Evolutionary conservation across 192 early-diverging fungal species (phyloP).

Genomic region (Gonapodya prolifera): DNA sequence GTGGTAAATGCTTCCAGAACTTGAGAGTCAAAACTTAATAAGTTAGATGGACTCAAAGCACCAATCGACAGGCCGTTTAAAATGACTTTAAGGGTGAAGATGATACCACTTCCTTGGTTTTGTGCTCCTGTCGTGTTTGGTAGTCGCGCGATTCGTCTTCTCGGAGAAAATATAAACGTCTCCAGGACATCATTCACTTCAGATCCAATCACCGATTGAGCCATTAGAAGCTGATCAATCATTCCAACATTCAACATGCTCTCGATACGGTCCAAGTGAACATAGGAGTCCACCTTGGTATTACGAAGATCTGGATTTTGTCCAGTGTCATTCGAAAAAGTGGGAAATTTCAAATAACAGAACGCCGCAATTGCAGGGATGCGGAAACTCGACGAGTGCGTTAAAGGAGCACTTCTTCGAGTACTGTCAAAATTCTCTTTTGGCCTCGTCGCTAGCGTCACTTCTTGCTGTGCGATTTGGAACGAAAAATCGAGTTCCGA

Average conservation of each 20-base stretch:
- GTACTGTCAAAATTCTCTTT: constrained; percentile 12
- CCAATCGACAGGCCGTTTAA: constrained; percentile 44
- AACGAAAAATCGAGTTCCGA: constrained; percentile 27
- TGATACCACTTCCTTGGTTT: constrained; percentile 10
- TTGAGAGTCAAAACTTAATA: constrained; percentile 45
- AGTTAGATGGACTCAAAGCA: constrained; percentile 44
- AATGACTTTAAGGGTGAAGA: constrained; percentile 46
- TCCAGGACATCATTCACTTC: constrained; percentile 67
- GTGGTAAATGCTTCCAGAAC: constrained; percentile 42
- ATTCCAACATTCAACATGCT: constrained; percentile 48
- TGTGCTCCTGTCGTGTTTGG: neutral
- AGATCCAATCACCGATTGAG: constrained; percentile 56
- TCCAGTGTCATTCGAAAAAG: neutral
- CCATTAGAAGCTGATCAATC: constrained; percentile 65
- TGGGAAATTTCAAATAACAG: neutral
- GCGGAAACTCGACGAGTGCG: constrained; percentile 24
- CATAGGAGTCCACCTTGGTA: neutral
- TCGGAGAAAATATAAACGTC: constrained; percentile 34
- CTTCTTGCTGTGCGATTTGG: constrained; percentile 34
- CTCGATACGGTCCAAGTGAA: constrained; percentile 38
- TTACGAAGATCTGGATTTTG: neutral
- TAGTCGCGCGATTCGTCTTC: constrained; percentile 12
- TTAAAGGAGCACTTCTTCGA: neutral
- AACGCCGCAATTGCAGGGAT: constrained; percentile 27
- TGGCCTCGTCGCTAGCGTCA: constrained; percentile 31